These are phyloP conservation scores for Trichoderma reesei DNA, from an alignment of 495 filamentous ascomycete genomes.

Conservation along the genomic window DNA sequence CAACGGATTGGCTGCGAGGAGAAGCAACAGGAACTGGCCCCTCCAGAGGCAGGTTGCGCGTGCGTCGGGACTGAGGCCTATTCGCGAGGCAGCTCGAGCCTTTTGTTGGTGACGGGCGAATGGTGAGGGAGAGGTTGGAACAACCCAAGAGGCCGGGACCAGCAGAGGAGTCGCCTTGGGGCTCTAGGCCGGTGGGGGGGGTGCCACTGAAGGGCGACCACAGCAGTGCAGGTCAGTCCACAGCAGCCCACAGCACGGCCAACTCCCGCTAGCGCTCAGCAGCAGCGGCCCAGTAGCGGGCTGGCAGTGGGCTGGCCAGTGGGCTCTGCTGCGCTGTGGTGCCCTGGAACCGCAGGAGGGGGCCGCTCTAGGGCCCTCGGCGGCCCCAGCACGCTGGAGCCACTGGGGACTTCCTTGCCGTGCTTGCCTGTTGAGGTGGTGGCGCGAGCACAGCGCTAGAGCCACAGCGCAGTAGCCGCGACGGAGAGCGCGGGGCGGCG, in stretches of 20 bases:
- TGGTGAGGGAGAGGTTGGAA: background rate
- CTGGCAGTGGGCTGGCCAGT: background rate
- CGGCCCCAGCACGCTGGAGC: background rate
- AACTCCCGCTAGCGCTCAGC: slow-evolving; percentile 8
- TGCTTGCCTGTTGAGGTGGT: background rate
- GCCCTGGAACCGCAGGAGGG: too few relatives aligned
- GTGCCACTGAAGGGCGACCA: background rate
- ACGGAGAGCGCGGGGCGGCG: slow-evolving; percentile 5
- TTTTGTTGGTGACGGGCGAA: slow-evolving; percentile 8
- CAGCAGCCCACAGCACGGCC: background rate
- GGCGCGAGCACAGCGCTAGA: background rate
- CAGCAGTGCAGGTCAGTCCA: background rate
- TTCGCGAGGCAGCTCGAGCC: slow-evolving; percentile 9
- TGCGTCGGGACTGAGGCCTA: slow-evolving; percentile 7
- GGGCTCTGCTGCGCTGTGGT: background rate
- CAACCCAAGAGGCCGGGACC: background rate
- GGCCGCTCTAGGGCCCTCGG: background rate
- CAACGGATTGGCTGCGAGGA: background rate
- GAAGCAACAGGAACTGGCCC: background rate
- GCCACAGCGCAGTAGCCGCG: slow-evolving; percentile 6
- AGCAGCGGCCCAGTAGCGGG: background rate
- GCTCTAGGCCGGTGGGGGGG: background rate
- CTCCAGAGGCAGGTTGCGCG: slow-evolving; percentile 1
- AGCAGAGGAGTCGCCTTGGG: background rate
- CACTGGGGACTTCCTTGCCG: background rate